phyloP scores from a whole-genome alignment of 176 grass and related monocot genomes.

The barley (Hordeum vulgare) region MorexV3_pseudomolecules_assembly NC_058519.1:484433441-484433940 shows the following conservation, averaged over 20 bases:
- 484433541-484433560: conserved; percentile 3
- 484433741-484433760: neutral
- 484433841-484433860: neutral
- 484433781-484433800: neutral
- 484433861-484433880: conserved; percentile 50
- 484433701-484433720: neutral
- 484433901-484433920: conserved; percentile 40
- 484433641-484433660: neutral
- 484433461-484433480: neutral
- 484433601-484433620: conserved; percentile 9
- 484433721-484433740: neutral
- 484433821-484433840: neutral
- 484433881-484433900: conserved; percentile 60
- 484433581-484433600: conserved; percentile 27
- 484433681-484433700: neutral
- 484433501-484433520: conserved; percentile 16
- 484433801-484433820: neutral
- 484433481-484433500: neutral
- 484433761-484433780: neutral
- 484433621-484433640: conserved; percentile 13
- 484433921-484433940: conserved; percentile 17
- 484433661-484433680: neutral
- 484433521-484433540: neutral
- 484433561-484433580: conserved; percentile 22
- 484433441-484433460: conserved; percentile 4